These are phyloP conservation scores for Russula sp. DNA, from an alignment of 768 basidiomycete species.

Conservation along the genomic window DNA sequence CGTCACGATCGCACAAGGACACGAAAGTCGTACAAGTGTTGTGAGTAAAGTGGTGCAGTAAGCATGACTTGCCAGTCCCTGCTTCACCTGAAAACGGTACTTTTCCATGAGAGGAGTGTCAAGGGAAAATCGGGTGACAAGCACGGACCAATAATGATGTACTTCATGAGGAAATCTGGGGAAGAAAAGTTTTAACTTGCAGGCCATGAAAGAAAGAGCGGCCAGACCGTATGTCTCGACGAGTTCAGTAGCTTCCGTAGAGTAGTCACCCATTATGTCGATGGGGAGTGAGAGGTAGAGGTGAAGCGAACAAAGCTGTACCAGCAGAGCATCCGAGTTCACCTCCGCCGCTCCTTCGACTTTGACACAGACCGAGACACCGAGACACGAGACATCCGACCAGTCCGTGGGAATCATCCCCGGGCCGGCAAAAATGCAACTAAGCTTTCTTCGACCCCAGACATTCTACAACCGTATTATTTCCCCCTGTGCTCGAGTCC, in stretches of 20 bases:
- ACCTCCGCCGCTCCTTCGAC: background rate
- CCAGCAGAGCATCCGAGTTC: background rate
- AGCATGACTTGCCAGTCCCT: conserved; percentile 94
- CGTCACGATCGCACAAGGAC: background rate
- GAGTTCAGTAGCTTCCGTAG: conserved; percentile 83
- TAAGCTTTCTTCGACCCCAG: conserved; percentile 78
- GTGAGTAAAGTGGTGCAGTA: conserved; percentile 94
- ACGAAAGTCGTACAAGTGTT: conserved; percentile 68
- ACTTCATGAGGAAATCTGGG: conserved; percentile 96
- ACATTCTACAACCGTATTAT: conserved; percentile 78
- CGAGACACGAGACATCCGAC: background rate
- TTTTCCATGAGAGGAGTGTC: conserved; percentile 1
- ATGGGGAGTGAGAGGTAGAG: background rate
- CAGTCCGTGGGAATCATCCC: background rate
- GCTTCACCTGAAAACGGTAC: conserved; percentile 64
- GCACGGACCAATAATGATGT: conserved; percentile 83
- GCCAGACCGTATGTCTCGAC: conserved; percentile 83
- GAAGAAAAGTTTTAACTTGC: background rate
- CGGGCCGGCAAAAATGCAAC: background rate
- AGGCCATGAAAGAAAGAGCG: background rate
- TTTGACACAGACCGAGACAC: no score
- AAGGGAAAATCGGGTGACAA: background rate
- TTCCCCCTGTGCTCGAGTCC: no score
- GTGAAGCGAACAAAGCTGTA: background rate
- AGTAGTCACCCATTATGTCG: conserved; percentile 53